Conservation (phyloP, 805 yeast genomes). For the Candida fluviatilis region DNA sequence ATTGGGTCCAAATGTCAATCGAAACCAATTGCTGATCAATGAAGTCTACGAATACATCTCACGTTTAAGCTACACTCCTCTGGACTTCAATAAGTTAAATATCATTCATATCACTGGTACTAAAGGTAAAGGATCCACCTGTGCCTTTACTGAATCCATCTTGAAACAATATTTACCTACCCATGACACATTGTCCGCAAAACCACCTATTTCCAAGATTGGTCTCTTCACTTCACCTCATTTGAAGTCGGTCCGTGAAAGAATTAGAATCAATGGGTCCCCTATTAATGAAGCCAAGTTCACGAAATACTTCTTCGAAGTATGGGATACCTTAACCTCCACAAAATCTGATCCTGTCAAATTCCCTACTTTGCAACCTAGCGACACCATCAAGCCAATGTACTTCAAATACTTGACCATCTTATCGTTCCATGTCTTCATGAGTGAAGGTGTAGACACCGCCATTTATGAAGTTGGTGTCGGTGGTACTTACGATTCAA, state of each 20-base stretch:
- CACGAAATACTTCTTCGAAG: constrained; percentile 87
- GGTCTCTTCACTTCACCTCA: constrained; percentile 98
- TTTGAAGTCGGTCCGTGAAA: constrained; percentile 84
- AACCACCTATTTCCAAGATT: constrained; percentile 47
- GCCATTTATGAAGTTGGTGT: constrained; percentile 98
- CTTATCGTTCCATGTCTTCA: constrained; percentile 84
- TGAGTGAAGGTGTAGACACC: constrained; percentile 84
- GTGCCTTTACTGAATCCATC: constrained; percentile 88
- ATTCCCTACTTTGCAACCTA: constrained; percentile 68
- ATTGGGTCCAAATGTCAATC: constrained; percentile 56
- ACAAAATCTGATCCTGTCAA: constrained; percentile 49
- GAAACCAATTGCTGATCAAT: constrained; percentile 54
- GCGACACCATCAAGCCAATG: constrained; percentile 74
- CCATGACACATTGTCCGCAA: constrained; percentile 4
- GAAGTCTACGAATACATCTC: constrained; percentile 60
- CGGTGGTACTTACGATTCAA: constrained; percentile 97
- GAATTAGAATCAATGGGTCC: constrained; percentile 81
- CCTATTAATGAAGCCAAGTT: constrained; percentile 81
- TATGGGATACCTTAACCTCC: constrained; percentile 75
- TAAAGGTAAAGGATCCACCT: constrained; percentile 97
- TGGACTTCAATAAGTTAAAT: constrained; percentile 70
- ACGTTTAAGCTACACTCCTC: constrained; percentile 42
- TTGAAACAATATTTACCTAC: constrained; percentile 53
- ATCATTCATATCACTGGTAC: constrained; percentile 95
- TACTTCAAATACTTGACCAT: constrained; percentile 90